Percentiles rank a stretch among this genome's conserved stretches.
phyloP scores from a whole-genome alignment of 805 yeast species.

The Monosporozyma unispora region DNA sequence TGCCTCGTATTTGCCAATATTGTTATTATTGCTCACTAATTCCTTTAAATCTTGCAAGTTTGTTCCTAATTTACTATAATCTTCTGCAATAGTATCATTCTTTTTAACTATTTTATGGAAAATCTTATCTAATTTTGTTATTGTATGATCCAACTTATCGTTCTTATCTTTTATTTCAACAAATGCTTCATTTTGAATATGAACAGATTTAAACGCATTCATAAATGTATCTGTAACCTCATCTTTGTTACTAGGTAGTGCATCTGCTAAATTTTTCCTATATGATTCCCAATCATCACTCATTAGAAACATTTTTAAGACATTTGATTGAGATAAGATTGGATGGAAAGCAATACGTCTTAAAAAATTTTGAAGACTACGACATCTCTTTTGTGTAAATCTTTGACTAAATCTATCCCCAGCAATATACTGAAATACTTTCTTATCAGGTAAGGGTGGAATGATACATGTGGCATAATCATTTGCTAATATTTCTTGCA shows the following conservation, averaged over 20 bases:
- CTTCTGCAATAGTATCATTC: constrained; percentile 63
- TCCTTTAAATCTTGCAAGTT: constrained; percentile 63
- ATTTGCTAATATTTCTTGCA: constrained; percentile 62
- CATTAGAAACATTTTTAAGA: constrained; percentile 31
- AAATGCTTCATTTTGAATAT: constrained; percentile 63
- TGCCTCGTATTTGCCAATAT: constrained; percentile 13
- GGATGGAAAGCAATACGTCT: constrained; percentile 70
- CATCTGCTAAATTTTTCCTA: constrained; percentile 21
- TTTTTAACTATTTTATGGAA: constrained; percentile 64
- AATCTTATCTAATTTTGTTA: constrained; percentile 67
- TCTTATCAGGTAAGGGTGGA: constrained; percentile 92
- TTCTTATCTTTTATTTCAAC: constrained; percentile 74
- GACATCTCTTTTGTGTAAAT: constrained; percentile 75
- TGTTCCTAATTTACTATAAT: constrained; percentile 58
- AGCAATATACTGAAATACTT: constrained; percentile 80
- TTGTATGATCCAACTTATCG: constrained; percentile 76
- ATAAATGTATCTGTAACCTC: constrained; percentile 83
- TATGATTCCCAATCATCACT: constrained; percentile 30
- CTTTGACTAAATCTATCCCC: constrained; percentile 86
- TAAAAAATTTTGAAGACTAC: constrained; percentile 69
- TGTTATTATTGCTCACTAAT: constrained; percentile 36
- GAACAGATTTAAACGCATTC: constrained; percentile 82
- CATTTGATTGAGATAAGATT: constrained; percentile 54
- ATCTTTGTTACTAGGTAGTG: constrained; percentile 36
- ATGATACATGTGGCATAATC: constrained; percentile 81